These are phyloP conservation scores for Poa annua DNA, from an alignment of 176 grass and related monocot genomes.

Conservation along the genomic window DNA sequence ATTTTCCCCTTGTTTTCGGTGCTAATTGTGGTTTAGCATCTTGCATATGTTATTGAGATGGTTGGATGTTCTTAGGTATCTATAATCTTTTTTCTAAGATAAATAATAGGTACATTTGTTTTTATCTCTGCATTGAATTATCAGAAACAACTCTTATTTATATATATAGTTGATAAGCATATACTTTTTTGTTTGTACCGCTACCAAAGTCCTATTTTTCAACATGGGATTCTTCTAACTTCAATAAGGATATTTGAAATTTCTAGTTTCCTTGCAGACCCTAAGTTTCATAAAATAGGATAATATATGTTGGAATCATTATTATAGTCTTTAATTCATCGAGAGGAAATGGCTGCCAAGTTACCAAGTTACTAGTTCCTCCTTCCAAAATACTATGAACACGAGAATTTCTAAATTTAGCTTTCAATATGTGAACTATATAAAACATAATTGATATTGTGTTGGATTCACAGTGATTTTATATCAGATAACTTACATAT, in stretches of 20 bases:
- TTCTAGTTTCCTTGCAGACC: neutral
- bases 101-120: neutral
- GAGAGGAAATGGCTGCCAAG: no score
- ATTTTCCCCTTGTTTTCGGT: neutral
- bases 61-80: neutral
- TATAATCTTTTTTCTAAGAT: neutral
- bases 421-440: neutral
- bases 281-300: no score
- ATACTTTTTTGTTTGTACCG: neutral
- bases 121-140: neutral
- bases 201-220: no score
- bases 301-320: neutral
- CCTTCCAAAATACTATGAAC: neutral
- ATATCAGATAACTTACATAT: neutral
- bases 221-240: no score
- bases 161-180: neutral
- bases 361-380: neutral
- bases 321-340: neutral
- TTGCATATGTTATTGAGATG: constrained; percentile 7
- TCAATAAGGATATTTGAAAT: no score
- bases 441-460: neutral
- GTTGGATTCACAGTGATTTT: neutral
- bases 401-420: neutral
- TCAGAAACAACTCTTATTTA: neutral
- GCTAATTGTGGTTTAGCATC: neutral